Base-by-base conservation (phyloP, 768 basidiomycete genomes). In the Lentinula detonsa region DNA sequence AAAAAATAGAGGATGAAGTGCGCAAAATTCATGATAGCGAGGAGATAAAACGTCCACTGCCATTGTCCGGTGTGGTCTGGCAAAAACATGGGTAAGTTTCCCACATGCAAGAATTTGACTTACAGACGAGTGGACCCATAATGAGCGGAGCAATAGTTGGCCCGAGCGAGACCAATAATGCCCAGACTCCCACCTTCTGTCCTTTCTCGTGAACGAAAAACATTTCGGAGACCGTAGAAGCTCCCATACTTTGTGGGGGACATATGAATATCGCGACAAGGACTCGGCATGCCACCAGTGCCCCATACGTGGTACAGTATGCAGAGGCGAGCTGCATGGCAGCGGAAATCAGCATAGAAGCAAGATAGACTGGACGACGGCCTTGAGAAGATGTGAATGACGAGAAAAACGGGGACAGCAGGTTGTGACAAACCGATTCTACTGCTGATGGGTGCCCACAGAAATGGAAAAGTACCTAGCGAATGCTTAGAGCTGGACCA, bases 231-330 rank as follows among this genome's bases (percentile, higher is more conserved):
- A 56, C 55, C 11, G 55, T 56, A 18, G 55, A 56, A 28, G 55
- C 55, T 16, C 55, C 55, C n/a, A 56, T 56, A n/a, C 55, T 56
- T 28, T 40, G 40, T 10, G 55, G 55, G 28, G 55, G 55, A n/a
- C 55, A 56, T 23, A 56, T 56, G 13, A 56, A 56, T 5, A 56
- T 35, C 2, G 10, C 23, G 4, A 43, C 40, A 6, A 56, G 23
- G 28, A 45, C 40, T 0, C 55, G 55, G n/a, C 55, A 56, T 7
- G 55, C 15, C 55, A 56, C 43, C 28, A 56, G 23, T 23, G 55
- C 8, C 5, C 55, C 55, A 13, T 56, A 56, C 15, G 39, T 56
- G 8, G 55, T 56, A 23, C 55, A 56, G 40, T 40, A 56, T n/a
- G 39, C 55, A 10, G 55, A 56, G 39, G 55, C 55, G 39, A 56